Evolutionary conservation across 2,329 filamentous ascomycete genomes (phyloP), one percentile per base, ranked within the genome.

Genomic region (Penicillium sp.): DNA sequence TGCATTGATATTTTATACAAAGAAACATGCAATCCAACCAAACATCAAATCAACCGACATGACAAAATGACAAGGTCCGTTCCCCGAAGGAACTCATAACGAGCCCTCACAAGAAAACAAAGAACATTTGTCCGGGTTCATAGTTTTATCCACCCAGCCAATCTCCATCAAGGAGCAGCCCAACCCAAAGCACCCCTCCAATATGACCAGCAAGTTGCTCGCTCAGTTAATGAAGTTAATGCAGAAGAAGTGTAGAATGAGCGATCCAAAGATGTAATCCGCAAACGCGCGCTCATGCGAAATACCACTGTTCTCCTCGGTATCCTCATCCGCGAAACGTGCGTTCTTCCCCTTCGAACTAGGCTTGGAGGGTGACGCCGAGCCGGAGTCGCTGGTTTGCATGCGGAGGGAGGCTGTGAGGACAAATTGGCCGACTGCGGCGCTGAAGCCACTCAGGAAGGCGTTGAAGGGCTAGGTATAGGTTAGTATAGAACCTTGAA

Each of bases 191-290:
- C 9, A 27, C 6, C 22, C 7, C 8, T 6, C 22, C 7, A 20
- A 18, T 18, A 44, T 12, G 4, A 9, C 27, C 31, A 15, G 14
- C 22, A 14, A 22, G 2, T 40, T 18, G 12, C 40, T 49, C 44
- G 45, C 65, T 81, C 82, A 99, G 83, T 99, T 99, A 81, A 99
- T 97, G 77, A 99, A 99, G 83, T 99, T 99, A 74, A 97, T 87
- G 78, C 92, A 97, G 82, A 99, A 99, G 80, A 97, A 96, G 80
- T 99, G 94, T 74, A 97, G 79, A 73, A 97, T 90, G 74, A 99
- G 75, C 75, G 92, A 97, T 73, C 93, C 94, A 67, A 97, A 90
- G 57, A 99, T 83, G 72, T 89, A 99, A 78, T 99, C 94, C 71
- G 94, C 92, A 75, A 99, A 99, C 37, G 94, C 93, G 74, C 75